A percentile compares a stretch with the other conserved stretches of the same genome.
These are phyloP conservation scores for Heterobasidion annosum DNA, from an alignment of 1,284 basidiomycete species.

Conservation along the genomic window DNA sequence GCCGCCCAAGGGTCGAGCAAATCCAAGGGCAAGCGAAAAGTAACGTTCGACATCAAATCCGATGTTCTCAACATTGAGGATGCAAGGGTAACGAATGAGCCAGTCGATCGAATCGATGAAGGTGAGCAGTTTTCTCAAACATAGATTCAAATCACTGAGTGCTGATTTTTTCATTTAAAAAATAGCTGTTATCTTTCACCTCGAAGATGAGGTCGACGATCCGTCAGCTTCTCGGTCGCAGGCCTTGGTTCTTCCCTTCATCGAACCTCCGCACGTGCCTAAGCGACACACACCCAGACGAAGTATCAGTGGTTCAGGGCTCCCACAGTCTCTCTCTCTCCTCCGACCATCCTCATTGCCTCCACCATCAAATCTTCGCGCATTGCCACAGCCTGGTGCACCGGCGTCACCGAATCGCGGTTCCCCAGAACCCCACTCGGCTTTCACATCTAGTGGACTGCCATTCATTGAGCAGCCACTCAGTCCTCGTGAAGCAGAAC, in stretches of 20 bases:
- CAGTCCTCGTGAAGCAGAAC: conserved; percentile 42
- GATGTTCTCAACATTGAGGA: conserved; percentile 36
- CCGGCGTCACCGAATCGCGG: background rate
- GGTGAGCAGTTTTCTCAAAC: conserved; percentile 12
- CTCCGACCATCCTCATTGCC: conserved; percentile 63
- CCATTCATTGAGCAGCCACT: conserved; percentile 5
- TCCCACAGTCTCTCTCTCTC: conserved; percentile 49
- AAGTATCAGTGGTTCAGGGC: conserved; percentile 23
- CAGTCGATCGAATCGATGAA: conserved; percentile 20
- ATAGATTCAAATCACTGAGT: background rate
- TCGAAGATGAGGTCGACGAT: conserved; percentile 42
- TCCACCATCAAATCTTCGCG: conserved; percentile 40
- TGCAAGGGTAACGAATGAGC: conserved; percentile 18
- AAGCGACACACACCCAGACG: conserved; percentile 15
- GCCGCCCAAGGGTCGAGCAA: conserved; percentile 9
- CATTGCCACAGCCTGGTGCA: conserved; percentile 15
- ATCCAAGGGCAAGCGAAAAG: conserved; percentile 52
- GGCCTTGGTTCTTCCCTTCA: conserved; percentile 10
- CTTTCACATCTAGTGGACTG: background rate
- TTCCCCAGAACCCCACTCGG: background rate
- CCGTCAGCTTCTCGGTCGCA: conserved; percentile 3
- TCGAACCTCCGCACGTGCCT: conserved; percentile 14
- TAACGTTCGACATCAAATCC: conserved; percentile 64
- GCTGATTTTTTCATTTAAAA: conserved; percentile 6
- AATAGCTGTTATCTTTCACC: conserved; percentile 59